phyloP scores from a whole-genome alignment of 176 grass and related monocot genomes.

The Zoysia japonica region DNA sequence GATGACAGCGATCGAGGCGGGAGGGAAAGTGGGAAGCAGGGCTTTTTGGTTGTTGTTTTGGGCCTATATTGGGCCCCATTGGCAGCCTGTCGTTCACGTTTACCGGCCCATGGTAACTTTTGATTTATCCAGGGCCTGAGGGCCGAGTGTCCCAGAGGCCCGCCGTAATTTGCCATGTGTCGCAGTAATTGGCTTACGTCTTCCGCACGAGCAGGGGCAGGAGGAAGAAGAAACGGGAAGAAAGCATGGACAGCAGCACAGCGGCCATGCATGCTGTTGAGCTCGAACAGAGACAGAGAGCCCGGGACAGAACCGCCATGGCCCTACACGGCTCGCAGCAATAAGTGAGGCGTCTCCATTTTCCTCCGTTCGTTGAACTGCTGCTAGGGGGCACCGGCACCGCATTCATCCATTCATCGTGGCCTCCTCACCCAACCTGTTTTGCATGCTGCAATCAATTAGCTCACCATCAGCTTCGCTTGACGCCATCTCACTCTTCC shows the following conservation, averaged over 20 bases:
- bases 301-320: not conserved
- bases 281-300: no score
- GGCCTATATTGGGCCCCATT: not conserved
- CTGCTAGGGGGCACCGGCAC: not conserved
- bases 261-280: no score
- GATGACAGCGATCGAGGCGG: not conserved
- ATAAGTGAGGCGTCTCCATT: not conserved
- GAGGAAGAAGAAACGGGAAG: not conserved
- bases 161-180: no score
- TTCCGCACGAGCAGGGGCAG: no score
- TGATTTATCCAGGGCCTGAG: not conserved
- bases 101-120: not conserved
- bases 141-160: no score
- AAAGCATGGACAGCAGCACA: no score
- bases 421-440: slow-evolving; percentile 16
- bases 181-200: no score
- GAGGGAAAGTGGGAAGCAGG: not conserved
- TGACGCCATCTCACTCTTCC: not conserved
- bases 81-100: not conserved
- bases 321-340: not conserved
- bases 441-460: slow-evolving; percentile 36
- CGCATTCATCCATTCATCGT: not conserved
- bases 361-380: not conserved
- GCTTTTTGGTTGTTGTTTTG: not conserved
- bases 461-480: not conserved